phyloP scores from a whole-genome alignment of 305 asterid species.

The Fraxinus sp. region DNA sequence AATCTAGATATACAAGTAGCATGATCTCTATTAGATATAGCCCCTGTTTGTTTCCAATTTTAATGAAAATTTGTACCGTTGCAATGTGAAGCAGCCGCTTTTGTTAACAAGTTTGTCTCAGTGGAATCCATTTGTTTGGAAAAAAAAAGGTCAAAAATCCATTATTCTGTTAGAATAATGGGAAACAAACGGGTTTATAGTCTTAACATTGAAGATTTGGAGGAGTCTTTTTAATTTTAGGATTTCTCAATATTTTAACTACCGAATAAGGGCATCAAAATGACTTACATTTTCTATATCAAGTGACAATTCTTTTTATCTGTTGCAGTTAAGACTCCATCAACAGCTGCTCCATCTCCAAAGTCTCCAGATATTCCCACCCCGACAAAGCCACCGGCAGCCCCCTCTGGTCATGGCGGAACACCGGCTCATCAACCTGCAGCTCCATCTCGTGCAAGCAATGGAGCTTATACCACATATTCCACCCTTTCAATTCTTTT shows the following conservation, averaged over 20 bases:
- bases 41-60: too few relatives aligned
- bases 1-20: not conserved
- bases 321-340: not conserved
- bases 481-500: conserved; percentile 5
- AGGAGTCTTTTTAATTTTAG: not conserved
- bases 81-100: too few relatives aligned
- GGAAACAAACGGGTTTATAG: too few relatives aligned
- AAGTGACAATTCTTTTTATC: not conserved
- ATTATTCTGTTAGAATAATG: too few relatives aligned
- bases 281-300: not conserved
- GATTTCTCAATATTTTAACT: not conserved
- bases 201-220: not conserved
- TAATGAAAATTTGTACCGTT: too few relatives aligned
- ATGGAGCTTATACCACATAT: conserved; percentile 12
- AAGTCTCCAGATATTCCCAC: conserved; percentile 10
- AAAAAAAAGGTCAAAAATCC: too few relatives aligned
- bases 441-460: not conserved
- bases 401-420: not conserved
- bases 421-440: conserved; percentile 5
- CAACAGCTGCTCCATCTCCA: conserved; percentile 12
- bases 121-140: too few relatives aligned
- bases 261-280: conserved; percentile 16
- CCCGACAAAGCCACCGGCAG: not conserved
- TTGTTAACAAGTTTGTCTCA: too few relatives aligned
- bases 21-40: not conserved